phyloP scores from a whole-genome alignment of 2,329 filamentous ascomycete genomes.

The Lizonia empirigonia region DNA sequence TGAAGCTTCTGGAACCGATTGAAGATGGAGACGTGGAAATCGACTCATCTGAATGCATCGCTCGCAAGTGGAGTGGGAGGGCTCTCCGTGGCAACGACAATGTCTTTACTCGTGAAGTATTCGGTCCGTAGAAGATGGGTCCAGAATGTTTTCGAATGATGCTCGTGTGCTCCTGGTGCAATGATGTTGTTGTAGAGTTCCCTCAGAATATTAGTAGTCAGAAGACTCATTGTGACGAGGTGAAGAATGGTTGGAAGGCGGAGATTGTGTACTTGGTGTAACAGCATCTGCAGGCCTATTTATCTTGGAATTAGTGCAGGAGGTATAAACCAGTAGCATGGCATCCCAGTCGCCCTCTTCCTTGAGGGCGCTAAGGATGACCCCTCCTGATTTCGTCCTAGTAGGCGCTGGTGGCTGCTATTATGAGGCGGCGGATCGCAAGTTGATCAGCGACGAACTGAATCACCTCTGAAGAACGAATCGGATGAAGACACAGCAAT shows the following conservation, averaged over 20 bases:
- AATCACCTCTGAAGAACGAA: background rate
- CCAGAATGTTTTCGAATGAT: background rate
- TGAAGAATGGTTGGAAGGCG: background rate
- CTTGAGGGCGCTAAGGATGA: background rate
- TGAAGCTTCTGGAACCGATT: background rate
- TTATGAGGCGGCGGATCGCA: background rate
- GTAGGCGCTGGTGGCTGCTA: background rate
- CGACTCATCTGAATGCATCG: background rate
- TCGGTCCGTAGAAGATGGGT: background rate
- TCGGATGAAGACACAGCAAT: background rate
- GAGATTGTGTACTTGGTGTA: background rate
- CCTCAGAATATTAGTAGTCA: background rate
- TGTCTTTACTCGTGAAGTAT: background rate
- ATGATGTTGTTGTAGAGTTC: background rate
- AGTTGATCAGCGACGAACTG: background rate
- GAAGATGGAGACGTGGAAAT: background rate
- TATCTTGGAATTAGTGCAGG: background rate
- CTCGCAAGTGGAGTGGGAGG: background rate
- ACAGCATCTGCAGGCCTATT: background rate
- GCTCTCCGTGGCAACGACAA: background rate
- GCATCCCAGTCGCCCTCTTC: background rate
- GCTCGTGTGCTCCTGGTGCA: background rate
- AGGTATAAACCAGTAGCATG: background rate
- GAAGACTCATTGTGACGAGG: background rate
- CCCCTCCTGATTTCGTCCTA: background rate